phyloP scores from a whole-genome alignment of 225 moss, liverwort and hornwort species.

The Anthoceros angustus region DNA sequence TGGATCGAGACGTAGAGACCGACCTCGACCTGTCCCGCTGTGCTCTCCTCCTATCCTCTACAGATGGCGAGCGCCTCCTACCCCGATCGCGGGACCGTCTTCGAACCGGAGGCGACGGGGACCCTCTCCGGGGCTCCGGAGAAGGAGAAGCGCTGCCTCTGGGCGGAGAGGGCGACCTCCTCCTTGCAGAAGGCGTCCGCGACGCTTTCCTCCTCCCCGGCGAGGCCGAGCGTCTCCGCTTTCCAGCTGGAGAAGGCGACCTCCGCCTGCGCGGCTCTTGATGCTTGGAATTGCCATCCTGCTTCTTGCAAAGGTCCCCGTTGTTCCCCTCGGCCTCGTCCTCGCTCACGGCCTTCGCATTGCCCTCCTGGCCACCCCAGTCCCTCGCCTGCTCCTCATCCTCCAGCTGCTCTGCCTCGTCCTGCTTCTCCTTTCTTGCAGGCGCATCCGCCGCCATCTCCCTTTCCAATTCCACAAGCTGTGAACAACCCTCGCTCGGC shows the following conservation, averaged over 20 bases:
- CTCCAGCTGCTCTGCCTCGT: background rate
- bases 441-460: background rate
- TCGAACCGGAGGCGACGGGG: too few species aligned
- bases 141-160: too few species aligned
- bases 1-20: background rate
- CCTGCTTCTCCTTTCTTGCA: background rate
- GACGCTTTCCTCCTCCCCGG: constrained; percentile 5
- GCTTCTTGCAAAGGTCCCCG: background rate
- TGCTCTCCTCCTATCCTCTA: constrained; percentile 12
- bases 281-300: background rate
- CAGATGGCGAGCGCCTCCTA: constrained; percentile 20
- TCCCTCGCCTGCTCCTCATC: background rate
- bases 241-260: background rate
- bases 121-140: constrained; percentile 2
- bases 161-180: background rate
- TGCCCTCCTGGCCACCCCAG: background rate
- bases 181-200: constrained; percentile 6
- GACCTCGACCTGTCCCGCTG: background rate
- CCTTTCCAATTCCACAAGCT: background rate
- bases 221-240: background rate
- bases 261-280: background rate
- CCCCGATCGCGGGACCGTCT: constrained; percentile 10
- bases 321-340: background rate
- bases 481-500: background rate
- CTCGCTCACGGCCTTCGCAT: background rate